These are phyloP conservation scores for Rhynchospora breviuscula DNA, from an alignment of 176 grass and related monocot species.

Conservation along the genomic window DNA sequence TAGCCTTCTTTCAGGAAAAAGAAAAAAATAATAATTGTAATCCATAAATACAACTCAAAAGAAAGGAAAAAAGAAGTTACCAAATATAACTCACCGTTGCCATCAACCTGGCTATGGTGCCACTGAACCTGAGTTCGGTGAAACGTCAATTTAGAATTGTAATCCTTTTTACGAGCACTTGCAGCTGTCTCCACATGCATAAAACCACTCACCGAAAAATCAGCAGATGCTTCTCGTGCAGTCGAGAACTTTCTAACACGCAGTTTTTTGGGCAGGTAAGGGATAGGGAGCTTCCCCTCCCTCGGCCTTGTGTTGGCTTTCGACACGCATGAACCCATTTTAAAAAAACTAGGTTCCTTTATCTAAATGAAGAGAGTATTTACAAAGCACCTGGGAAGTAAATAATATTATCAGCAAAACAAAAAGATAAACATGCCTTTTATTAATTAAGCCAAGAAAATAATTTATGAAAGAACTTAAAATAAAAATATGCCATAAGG, in stretches of 20 bases:
- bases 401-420: constrained; percentile 4
- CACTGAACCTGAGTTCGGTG: constrained; percentile 81
- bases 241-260: background rate
- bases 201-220: constrained; percentile 63
- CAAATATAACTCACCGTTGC: constrained; percentile 42
- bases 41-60: background rate
- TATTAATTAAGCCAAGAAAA: background rate
- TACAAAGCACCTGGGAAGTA: constrained; percentile 1
- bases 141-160: constrained; percentile 57
- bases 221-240: constrained; percentile 21
- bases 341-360: background rate
- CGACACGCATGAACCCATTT: constrained; percentile 19
- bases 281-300: background rate
- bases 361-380: background rate
- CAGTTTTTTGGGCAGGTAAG: background rate
- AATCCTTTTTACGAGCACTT: constrained; percentile 35
- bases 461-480: background rate
- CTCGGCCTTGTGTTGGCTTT: constrained; percentile 7
- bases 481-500: background rate
- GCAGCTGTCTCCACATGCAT: constrained; percentile 55
- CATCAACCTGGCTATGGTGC: constrained; percentile 66
- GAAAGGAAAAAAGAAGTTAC: constrained; percentile 10
- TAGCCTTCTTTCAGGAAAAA: background rate
- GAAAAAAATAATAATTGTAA: background rate
- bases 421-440: background rate